These are phyloP conservation scores for Saccharomyces hybrid DNA, from an alignment of 1,139 yeast genomes.

Conservation along the genomic window DNA sequence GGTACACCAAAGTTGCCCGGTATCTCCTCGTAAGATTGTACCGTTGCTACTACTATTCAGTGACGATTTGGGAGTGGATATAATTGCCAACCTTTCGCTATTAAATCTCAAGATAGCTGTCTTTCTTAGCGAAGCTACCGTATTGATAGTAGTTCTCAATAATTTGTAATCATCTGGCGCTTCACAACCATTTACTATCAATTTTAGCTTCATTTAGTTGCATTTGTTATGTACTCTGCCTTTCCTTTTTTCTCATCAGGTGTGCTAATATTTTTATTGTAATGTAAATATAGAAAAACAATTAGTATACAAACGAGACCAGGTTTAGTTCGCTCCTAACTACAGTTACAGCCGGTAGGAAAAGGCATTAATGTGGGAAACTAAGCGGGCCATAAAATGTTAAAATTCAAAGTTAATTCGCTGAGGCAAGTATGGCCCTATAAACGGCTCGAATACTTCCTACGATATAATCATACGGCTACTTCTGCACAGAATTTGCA, in stretches of 20 bases:
- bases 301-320: too few species aligned
- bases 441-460: too few species aligned
- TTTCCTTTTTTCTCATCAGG: too few species aligned
- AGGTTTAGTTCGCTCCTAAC: too few species aligned
- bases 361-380: too few species aligned
- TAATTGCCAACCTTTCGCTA: conserved; percentile 24
- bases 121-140: conserved; percentile 28
- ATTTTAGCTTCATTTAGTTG: conserved; percentile 26
- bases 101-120: conserved; percentile 29
- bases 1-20: conserved; percentile 32
- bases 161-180: conserved; percentile 29
- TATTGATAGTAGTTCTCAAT: conserved; percentile 26
- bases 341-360: too few species aligned
- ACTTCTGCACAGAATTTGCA: conserved; percentile 19
- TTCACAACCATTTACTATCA: conserved; percentile 24
- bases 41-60: conserved; percentile 7
- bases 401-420: too few species aligned
- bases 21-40: conserved; percentile 20
- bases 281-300: too few species aligned
- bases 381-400: too few species aligned
- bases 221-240: too few species aligned
- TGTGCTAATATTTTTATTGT: too few species aligned
- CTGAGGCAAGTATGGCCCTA: too few species aligned
- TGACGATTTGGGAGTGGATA: conserved; percentile 26
- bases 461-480: conserved; percentile 13